phyloP scores from a whole-genome alignment of 2,329 filamentous ascomycete species.

The Aspergillus spinulosporus region DNA sequence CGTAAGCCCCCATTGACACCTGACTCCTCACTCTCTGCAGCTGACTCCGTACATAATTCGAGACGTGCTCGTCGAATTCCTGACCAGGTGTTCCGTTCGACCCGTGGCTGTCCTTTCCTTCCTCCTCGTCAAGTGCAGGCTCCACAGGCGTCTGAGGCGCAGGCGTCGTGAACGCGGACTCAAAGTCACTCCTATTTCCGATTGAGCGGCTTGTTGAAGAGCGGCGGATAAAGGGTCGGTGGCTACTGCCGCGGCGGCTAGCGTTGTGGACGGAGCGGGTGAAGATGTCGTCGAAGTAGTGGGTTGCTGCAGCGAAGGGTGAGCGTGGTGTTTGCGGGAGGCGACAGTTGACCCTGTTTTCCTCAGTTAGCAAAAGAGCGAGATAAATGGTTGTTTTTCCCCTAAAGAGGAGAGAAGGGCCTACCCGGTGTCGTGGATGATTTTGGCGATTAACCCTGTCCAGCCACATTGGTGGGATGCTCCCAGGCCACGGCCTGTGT shows the following conservation, averaged over 20 bases:
- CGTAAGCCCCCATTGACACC: constrained; percentile 51
- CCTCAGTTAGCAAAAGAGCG: constrained; percentile 12
- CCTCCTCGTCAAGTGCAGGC: constrained; percentile 36
- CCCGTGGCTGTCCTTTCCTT: constrained; percentile 35
- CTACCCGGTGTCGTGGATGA: constrained; percentile 97
- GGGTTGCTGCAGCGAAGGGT: constrained; percentile 76
- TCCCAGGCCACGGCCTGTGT: constrained; percentile 82
- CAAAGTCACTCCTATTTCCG: constrained; percentile 78
- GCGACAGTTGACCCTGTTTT: constrained; percentile 75
- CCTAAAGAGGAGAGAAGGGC: constrained; percentile 28
- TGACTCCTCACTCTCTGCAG: constrained; percentile 69
- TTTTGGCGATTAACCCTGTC: constrained; percentile 92
- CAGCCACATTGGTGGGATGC: constrained; percentile 95
- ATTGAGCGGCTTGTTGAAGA: constrained; percentile 83
- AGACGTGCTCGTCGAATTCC: constrained; percentile 67
- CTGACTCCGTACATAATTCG: constrained; percentile 79
- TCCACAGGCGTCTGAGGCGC: constrained; percentile 28
- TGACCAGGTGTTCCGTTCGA: constrained; percentile 45
- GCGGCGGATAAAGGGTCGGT: constrained; percentile 64
- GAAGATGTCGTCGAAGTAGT: constrained; percentile 95
- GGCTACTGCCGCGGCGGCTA: constrained; percentile 39
- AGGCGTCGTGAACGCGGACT: constrained; percentile 43
- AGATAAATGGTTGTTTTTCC: no score
- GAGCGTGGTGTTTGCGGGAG: constrained; percentile 91
- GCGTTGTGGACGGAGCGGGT: constrained; percentile 52